Evolutionary conservation across 257 asterid genomes (phyloP).

Genomic region (Nyctanthes arbortristis): DNA sequence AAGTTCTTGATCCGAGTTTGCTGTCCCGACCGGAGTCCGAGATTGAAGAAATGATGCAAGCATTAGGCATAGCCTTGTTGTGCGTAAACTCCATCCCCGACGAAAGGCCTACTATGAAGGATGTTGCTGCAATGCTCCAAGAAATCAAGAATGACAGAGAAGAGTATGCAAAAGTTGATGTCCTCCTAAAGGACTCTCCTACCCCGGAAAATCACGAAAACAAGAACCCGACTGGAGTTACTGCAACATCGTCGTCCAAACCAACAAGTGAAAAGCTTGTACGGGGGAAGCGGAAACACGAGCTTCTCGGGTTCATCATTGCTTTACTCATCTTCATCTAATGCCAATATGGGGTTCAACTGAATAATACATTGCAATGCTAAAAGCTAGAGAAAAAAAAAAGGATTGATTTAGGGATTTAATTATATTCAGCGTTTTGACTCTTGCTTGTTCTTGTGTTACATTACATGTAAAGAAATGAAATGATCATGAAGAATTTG

Average conservation of each 20-base stretch:
- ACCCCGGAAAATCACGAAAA: conserved; percentile 24
- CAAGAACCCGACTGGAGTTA: conserved; percentile 28
- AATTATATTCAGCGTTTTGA: neutral
- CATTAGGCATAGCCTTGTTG: conserved; percentile 75
- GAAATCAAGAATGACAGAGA: conserved; percentile 74
- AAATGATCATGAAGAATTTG: neutral
- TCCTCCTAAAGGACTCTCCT: conserved; percentile 37
- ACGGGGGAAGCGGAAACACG: conserved; percentile 47
- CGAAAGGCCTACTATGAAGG: conserved; percentile 85
- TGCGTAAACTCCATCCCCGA: conserved; percentile 76
- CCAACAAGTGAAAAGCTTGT: conserved; percentile 35
- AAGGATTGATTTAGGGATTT: too few species aligned
- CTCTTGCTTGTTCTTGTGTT: neutral
- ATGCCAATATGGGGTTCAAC: conserved; percentile 40
- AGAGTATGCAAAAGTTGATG: conserved; percentile 48
- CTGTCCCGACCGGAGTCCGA: conserved; percentile 51
- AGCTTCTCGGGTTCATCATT: conserved; percentile 76
- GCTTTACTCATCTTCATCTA: conserved; percentile 54
- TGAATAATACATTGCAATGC: conserved; percentile 14
- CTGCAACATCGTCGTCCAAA: conserved; percentile 35
- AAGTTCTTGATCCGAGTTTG: conserved; percentile 54
- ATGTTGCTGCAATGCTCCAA: conserved; percentile 75
- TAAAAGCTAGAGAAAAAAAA: neutral
- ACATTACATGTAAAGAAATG: conserved; percentile 14
- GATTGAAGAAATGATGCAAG: conserved; percentile 75